These are phyloP conservation scores for Torulaspora gathmanii DNA, from an alignment of 805 yeast species.

Conservation along the genomic window DNA sequence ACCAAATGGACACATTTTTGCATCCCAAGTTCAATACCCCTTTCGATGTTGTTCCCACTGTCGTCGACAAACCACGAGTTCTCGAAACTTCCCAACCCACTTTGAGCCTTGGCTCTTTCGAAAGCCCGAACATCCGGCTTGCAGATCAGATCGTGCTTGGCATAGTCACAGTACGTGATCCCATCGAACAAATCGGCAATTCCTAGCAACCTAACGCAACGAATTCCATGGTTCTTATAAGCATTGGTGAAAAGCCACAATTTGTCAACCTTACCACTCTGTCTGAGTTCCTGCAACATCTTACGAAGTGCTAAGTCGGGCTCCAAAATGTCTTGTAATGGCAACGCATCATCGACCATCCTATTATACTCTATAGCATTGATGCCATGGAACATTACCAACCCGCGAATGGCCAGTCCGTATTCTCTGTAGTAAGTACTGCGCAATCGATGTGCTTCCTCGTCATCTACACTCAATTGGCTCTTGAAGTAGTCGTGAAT, in stretches of 20 bases:
- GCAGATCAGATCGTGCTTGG: constrained; percentile 59
- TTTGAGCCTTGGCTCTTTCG: constrained; percentile 56
- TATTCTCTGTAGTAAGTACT: constrained; percentile 73
- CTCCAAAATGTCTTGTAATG: constrained; percentile 68
- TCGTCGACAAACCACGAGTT: constrained; percentile 82
- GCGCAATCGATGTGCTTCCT: constrained; percentile 71
- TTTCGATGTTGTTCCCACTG: constrained; percentile 69
- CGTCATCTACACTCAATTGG: constrained; percentile 55
- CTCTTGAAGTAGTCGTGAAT: constrained; percentile 78
- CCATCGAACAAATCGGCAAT: constrained; percentile 94
- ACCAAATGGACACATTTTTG: constrained; percentile 64
- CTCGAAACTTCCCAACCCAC: constrained; percentile 41
- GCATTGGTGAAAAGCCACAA: constrained; percentile 96
- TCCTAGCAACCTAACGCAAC: constrained; percentile 76
- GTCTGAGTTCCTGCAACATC: constrained; percentile 43
- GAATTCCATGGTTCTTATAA: constrained; percentile 79
- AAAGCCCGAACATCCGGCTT: constrained; percentile 81
- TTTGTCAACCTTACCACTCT: constrained; percentile 53
- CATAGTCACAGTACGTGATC: constrained; percentile 84
- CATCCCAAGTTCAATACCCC: constrained; percentile 71
- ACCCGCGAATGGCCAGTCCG: constrained; percentile 91
- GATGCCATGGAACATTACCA: constrained; percentile 57
- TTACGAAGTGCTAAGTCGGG: constrained; percentile 56
- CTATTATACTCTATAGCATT: constrained; percentile 85
- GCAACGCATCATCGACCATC: constrained; percentile 88